phyloP scores from a whole-genome alignment of 768 basidiomycete species.

The Paxillus ammoniavirescens region DNA sequence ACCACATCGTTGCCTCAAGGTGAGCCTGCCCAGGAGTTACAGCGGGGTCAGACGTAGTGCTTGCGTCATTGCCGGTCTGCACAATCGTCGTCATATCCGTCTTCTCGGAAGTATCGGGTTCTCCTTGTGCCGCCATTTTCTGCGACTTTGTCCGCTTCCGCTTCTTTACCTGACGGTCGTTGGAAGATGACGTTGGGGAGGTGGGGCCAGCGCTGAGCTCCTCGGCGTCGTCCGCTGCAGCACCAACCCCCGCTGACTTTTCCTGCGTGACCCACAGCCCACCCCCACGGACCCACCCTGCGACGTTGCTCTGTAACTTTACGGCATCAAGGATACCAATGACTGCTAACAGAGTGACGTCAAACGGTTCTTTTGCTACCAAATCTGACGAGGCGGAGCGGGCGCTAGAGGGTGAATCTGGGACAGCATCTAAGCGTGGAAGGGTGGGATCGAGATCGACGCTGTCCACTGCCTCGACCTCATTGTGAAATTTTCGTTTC shows the following conservation, averaged over 20 bases:
- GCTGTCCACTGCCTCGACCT: not conserved
- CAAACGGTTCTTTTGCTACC: conserved; percentile 32
- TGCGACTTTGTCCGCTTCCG: not conserved
- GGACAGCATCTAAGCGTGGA: conserved; percentile 1
- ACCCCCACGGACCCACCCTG: conserved; percentile 62
- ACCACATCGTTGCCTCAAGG: conserved; percentile 44
- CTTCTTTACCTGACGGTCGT: not conserved
- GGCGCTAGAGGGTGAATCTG: not conserved
- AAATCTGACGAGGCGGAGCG: not conserved
- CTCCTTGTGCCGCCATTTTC: not conserved
- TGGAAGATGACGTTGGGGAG: not conserved
- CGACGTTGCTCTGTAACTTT: conserved; percentile 60
- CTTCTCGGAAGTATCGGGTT: not conserved
- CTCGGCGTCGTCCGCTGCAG: not conserved
- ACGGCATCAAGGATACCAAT: conserved; percentile 63
- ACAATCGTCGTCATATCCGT: not conserved
- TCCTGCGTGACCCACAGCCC: conserved; percentile 37
- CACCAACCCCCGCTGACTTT: not conserved
- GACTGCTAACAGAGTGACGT: conserved; percentile 58
- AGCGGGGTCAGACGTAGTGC: conserved; percentile 7
- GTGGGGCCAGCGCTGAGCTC: not conserved
- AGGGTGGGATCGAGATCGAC: not conserved
- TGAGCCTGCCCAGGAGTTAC: conserved; percentile 5
- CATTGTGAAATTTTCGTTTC: conserved; percentile 5
- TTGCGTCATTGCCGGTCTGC: conserved; percentile 14